Base-by-base conservation (phyloP, 257 asterid genomes). In the Rehmannia glutinosa region DNA sequence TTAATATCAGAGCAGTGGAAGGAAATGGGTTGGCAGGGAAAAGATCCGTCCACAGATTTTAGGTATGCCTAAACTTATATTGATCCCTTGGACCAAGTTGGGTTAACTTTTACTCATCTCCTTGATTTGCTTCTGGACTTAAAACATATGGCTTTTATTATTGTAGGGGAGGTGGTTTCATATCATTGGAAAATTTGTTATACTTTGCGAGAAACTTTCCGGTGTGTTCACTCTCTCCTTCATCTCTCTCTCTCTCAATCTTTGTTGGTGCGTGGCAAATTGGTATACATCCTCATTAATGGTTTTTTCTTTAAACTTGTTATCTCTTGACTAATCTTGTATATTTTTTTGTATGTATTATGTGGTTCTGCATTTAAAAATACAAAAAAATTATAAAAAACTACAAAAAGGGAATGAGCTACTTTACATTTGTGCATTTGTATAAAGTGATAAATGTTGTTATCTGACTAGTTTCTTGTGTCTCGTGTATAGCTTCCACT, bases 1-100 rank as follows among this genome's bases (percentile, higher is more conserved):
- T 82, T 91, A 77, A 80, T 94, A 80, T 91, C 99, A 50, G 99
- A 94, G 71, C 98, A 91, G 80, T 94, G 99, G 99, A 94, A 94
- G 75, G 97, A 94, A 76, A 94, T 94, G 99, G 99, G 99, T 74
- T 94, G 99, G 99, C 99, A 94, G 78, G 99, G 99, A 43, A 94
- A 94, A 84, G 99, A 94, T 78, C 99, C 99, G 20, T 88, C 99
- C 28, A 94, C 99, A 66, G 99, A 94, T 85, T 94, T 94, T 77
- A 81, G 99, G 99, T 89, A 75, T 38, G 30, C 20, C 42, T 70
- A 42, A 50, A 42, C 50, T 49, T 69, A 62, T 66, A 32, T 54
- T 24, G 24, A 57, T 68, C 33, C 19, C 54, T 71, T 62, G 69
- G 50, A 72, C 53, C 58, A 39, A 65, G 33, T 23, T 41, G 60